Conservation (phyloP, 2,329 filamentous ascomycete species). For the Uncinocarpus reesii region DNA sequence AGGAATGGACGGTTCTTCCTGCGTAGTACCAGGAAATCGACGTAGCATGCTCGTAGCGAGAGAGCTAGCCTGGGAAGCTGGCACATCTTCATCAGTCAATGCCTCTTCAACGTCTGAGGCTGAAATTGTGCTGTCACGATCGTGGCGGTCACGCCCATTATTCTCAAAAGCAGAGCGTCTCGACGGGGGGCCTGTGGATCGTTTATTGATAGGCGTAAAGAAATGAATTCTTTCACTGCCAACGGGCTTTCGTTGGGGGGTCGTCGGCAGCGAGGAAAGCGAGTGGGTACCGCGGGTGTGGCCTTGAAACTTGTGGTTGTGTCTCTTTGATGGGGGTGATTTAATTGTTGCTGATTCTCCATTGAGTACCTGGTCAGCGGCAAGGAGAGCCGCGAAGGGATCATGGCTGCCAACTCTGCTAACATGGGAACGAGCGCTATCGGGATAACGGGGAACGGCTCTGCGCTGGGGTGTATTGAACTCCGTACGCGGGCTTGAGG, state of each 20-base stretch:
- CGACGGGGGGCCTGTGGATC: conserved; percentile 24
- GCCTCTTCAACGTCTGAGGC: conserved; percentile 46
- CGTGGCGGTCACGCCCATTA: conserved; percentile 48
- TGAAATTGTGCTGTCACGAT: conserved; percentile 78
- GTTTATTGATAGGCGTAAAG: conserved; percentile 49
- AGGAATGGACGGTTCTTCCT: conserved; percentile 28
- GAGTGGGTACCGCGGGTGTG: conserved; percentile 72
- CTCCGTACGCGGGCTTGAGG: conserved; percentile 49
- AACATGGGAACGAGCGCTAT: conserved; percentile 31
- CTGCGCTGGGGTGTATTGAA: conserved; percentile 38
- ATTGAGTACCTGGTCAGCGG: conserved; percentile 63
- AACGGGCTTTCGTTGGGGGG: conserved; percentile 50
- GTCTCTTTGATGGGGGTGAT: conserved; percentile 48
- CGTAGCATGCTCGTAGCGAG: conserved; percentile 66
- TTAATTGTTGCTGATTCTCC: conserved; percentile 66
- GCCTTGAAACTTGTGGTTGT: conserved; percentile 43
- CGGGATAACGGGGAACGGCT: conserved; percentile 32
- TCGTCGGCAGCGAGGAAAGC: conserved; percentile 72
- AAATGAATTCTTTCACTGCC: conserved; percentile 43
- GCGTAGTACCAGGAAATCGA: conserved; percentile 39
- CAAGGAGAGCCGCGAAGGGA: conserved; percentile 65
- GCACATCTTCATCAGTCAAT: conserved; percentile 55
- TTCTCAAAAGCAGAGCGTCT: conserved; percentile 22
- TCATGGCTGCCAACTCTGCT: conserved; percentile 48
- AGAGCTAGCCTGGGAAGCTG: conserved; percentile 66